A percentile compares a stretch with the other conserved stretches of the same genome.
Evolutionary conservation across 2,329 filamentous ascomycete genomes (phyloP).

Genomic region (Claviceps monticola): DNA sequence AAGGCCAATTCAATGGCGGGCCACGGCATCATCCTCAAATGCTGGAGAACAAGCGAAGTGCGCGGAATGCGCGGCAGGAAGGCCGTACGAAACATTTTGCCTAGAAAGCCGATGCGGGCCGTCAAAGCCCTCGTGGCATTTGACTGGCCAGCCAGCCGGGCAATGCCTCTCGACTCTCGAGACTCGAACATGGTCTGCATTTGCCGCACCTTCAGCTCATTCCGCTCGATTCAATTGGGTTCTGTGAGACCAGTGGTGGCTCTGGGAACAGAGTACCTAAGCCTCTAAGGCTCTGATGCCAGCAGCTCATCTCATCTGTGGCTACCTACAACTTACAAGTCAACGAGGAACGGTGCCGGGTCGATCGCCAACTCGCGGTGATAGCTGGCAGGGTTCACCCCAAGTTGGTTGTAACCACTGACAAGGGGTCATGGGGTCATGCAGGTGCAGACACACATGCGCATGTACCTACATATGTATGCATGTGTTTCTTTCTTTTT

Average conservation of each 20-base stretch:
- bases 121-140: neutral
- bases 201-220: too few species aligned
- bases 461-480: too few species aligned
- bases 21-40: neutral
- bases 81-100: neutral
- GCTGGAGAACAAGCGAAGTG: neutral
- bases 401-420: neutral
- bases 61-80: neutral
- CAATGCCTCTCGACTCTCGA: neutral
- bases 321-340: too few species aligned
- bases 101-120: neutral
- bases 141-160: neutral
- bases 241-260: too few species aligned
- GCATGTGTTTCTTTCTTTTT: neutral
- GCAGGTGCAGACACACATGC: too few species aligned
- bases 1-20: neutral
- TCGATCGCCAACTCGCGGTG: neutral
- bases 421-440: neutral
- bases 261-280: too few species aligned
- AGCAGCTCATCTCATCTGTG: too few species aligned
- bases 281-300: too few species aligned
- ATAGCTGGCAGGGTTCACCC: neutral
- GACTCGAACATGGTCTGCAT: too few species aligned
- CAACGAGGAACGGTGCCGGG: neutral
- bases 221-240: too few species aligned